phyloP scores from a whole-genome alignment of 148 eudicot genomes.

The Rhododendron mucronatum region DNA sequence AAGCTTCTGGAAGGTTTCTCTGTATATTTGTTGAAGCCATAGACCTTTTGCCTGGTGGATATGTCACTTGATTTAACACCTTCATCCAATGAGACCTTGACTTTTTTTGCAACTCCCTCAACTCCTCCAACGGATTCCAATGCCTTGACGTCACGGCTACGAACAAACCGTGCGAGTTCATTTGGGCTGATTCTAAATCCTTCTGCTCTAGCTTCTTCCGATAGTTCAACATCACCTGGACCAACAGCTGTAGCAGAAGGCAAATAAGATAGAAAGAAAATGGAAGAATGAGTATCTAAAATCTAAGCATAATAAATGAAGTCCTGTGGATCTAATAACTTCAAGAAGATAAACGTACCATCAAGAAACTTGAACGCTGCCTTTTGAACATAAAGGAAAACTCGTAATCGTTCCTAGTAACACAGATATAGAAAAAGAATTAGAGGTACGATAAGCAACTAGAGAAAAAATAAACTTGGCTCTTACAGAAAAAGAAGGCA shows the following conservation, averaged over 20 bases:
- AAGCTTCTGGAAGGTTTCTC: constrained; percentile 23
- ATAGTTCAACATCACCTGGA: background rate
- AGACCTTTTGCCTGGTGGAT: constrained; percentile 14
- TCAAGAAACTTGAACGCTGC: constrained; percentile 3
- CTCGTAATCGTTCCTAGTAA: background rate
- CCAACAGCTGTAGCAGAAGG: background rate
- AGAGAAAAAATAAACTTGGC: background rate
- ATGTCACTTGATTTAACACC: constrained; percentile 11
- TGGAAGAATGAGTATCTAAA: background rate
- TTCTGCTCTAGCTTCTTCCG: constrained; percentile 14
- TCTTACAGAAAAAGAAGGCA: background rate
- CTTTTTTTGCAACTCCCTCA: constrained; percentile 10
- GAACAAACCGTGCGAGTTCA: constrained; percentile 13
- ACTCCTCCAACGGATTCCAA: constrained; percentile 15
- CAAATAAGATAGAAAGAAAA: background rate
- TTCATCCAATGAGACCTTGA: constrained; percentile 11
- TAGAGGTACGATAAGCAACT: background rate
- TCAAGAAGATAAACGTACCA: background rate
- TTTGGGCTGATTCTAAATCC: constrained; percentile 18
- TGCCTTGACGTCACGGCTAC: constrained; percentile 12
- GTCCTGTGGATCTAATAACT: background rate
- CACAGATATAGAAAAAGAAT: background rate
- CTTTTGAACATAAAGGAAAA: background rate
- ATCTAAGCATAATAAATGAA: background rate
- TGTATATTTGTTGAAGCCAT: constrained; percentile 17